phyloP scores from a whole-genome alignment of 2,329 filamentous ascomycete species.

The Aspergillus puulaauensis region DNA sequence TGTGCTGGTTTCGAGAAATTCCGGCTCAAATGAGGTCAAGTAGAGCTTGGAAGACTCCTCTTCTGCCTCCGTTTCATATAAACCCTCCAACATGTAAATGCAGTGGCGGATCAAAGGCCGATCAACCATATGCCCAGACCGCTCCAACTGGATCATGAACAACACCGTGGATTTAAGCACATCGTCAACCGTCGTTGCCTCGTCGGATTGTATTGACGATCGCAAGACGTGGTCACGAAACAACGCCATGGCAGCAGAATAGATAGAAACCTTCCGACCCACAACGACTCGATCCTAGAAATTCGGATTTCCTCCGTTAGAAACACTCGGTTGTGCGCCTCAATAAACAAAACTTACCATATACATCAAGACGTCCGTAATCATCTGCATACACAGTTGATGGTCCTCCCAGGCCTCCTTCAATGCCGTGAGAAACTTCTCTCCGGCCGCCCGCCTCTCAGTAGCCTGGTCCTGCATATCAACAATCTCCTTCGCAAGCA shows the following conservation, averaged over 20 bases:
- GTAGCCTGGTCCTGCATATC: constrained; percentile 62
- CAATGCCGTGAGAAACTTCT: constrained; percentile 75
- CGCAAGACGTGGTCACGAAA: constrained; percentile 85
- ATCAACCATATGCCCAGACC: constrained; percentile 86
- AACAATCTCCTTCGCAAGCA: constrained; percentile 51
- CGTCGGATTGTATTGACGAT: constrained; percentile 50
- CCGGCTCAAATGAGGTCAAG: constrained; percentile 74
- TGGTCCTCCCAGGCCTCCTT: constrained; percentile 84
- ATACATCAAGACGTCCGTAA: constrained; percentile 95
- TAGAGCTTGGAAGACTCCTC: constrained; percentile 80
- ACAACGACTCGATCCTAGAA: constrained; percentile 75
- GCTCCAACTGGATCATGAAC: constrained; percentile 89
- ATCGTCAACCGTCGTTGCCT: constrained; percentile 59
- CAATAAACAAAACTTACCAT: constrained; percentile 56
- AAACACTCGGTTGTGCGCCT: constrained; percentile 2
- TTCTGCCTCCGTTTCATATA: constrained; percentile 81
- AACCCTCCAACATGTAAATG: constrained; percentile 81
- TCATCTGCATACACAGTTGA: constrained; percentile 92
- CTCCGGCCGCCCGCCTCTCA: constrained; percentile 76
- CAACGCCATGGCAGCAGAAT: constrained; percentile 77
- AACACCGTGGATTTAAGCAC: constrained; percentile 80
- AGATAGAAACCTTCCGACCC: constrained; percentile 72
- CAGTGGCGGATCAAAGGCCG: constrained; percentile 78
- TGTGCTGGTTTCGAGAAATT: constrained; percentile 69
- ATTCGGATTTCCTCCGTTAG: neutral